These are phyloP conservation scores for Cryptosporidium muris DNA, from an alignment of 169 alveolate species.

Conservation along the genomic window DNA sequence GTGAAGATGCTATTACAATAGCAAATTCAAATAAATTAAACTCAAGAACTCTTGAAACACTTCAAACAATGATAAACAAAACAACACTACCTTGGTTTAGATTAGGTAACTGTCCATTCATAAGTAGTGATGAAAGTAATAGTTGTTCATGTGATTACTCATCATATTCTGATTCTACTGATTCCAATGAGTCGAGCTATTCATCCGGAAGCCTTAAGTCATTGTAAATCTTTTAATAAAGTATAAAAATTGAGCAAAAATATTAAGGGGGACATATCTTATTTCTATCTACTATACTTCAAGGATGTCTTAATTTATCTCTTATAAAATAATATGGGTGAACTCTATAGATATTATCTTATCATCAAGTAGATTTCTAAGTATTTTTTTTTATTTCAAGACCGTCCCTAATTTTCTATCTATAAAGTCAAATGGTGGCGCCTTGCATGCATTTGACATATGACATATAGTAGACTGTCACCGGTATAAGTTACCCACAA, in stretches of 20 bases:
- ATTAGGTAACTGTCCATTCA: slow-evolving; percentile 29
- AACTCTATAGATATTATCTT: too few species aligned
- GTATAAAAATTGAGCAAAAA: background rate
- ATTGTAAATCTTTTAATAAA: background rate
- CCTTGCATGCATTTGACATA: slow-evolving; percentile 25
- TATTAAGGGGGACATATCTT: too few species aligned
- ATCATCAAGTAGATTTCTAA: too few species aligned
- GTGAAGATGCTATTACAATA: slow-evolving; percentile 34
- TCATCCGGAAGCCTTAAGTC: background rate
- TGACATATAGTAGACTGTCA: background rate
- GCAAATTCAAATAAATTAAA: background rate
- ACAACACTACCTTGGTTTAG: slow-evolving; percentile 66
- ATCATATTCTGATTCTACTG: background rate
- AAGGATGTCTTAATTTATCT: too few species aligned
- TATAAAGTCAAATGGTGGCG: too few species aligned
- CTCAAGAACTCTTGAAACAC: background rate
- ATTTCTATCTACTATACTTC: too few species aligned
- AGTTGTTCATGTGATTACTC: slow-evolving; percentile 39
- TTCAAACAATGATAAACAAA: slow-evolving; percentile 54
- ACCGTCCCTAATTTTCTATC: too few species aligned
- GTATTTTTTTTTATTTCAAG: too few species aligned
- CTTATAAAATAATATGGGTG: too few species aligned
- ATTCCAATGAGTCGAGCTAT: background rate
- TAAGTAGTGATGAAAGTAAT: slow-evolving; percentile 28
- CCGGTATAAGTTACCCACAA: background rate